Percentiles rank a stretch among this genome's conserved stretches.
These are phyloP conservation scores for Pichia thaimueangensis DNA, from an alignment of 805 yeast species.

Conservation along the genomic window DNA sequence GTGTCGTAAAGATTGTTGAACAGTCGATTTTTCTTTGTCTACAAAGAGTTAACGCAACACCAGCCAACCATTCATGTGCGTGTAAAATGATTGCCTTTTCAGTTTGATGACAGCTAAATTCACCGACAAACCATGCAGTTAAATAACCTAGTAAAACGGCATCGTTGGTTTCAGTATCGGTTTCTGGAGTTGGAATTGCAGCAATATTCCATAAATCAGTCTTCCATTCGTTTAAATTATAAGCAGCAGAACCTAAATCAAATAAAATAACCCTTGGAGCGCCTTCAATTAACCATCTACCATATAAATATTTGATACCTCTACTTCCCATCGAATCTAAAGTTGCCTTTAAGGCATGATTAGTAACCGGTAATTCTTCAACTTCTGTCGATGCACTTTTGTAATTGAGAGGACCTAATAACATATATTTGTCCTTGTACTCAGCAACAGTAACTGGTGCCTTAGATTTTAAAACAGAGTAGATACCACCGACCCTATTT, in stretches of 20 bases:
- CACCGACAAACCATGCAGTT: constrained; percentile 97
- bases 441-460: constrained; percentile 96
- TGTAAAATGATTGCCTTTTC: constrained; percentile 89
- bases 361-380: constrained; percentile 55
- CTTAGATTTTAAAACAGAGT: constrained; percentile 91
- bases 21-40: constrained; percentile 87
- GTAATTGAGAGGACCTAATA: constrained; percentile 80
- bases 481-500: constrained; percentile 95
- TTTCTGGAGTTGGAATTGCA: constrained; percentile 90
- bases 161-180: constrained; percentile 83
- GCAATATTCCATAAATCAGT: constrained; percentile 85
- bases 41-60: constrained; percentile 89
- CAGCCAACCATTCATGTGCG: constrained; percentile 98
- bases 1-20: constrained; percentile 94
- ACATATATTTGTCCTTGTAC: constrained; percentile 77
- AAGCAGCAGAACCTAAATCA: constrained; percentile 70
- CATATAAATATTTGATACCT: constrained; percentile 80
- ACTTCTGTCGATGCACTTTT: constrained; percentile 73
- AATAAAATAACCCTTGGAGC: constrained; percentile 91
- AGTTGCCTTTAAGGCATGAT: constrained; percentile 47
- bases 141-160: constrained; percentile 89
- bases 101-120: constrained; percentile 74
- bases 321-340: constrained; percentile 74
- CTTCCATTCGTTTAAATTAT: constrained; percentile 85
- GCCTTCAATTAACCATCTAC: constrained; percentile 96